Evolutionary conservation across 2,329 filamentous ascomycete genomes (phyloP).

Genomic region (Arachnopeziza araneosa): DNA sequence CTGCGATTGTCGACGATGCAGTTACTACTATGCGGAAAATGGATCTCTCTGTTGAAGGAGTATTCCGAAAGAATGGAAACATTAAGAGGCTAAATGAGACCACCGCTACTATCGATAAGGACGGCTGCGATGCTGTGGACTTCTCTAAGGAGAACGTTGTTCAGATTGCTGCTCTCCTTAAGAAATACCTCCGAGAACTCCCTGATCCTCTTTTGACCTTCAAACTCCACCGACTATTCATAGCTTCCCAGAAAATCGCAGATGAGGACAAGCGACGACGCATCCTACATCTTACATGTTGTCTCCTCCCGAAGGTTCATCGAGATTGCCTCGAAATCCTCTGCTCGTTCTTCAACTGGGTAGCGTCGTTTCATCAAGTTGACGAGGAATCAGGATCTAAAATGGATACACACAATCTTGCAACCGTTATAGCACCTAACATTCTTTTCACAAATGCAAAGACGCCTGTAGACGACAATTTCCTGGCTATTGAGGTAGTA

Average conservation of each 20-base stretch:
- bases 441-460: conserved; percentile 72
- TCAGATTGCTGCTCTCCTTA: conserved; percentile 86
- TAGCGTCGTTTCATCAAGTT: conserved; percentile 92
- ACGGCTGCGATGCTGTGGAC: conserved; percentile 79
- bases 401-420: conserved; percentile 97
- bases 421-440: conserved; percentile 95
- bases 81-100: conserved; percentile 89
- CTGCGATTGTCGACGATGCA: conserved; percentile 90
- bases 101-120: conserved; percentile 77
- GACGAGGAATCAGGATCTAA: conserved; percentile 97
- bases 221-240: conserved; percentile 88
- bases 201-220: conserved; percentile 92
- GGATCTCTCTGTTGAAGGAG: conserved; percentile 97
- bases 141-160: conserved; percentile 86
- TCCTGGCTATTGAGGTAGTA: conserved; percentile 88
- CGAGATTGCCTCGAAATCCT: conserved; percentile 92
- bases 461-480: conserved; percentile 75
- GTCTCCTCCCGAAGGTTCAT: conserved; percentile 85
- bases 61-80: conserved; percentile 98
- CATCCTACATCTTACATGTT: conserved; percentile 85
- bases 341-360: conserved; percentile 96
- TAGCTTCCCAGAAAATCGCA: conserved; percentile 80
- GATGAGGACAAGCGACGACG: conserved; percentile 79
- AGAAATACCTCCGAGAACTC: conserved; percentile 90
- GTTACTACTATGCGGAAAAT: conserved; percentile 95